These are phyloP conservation scores for Neospermospora avenae DNA, from an alignment of 2,329 filamentous ascomycete species.

Conservation along the genomic window DNA sequence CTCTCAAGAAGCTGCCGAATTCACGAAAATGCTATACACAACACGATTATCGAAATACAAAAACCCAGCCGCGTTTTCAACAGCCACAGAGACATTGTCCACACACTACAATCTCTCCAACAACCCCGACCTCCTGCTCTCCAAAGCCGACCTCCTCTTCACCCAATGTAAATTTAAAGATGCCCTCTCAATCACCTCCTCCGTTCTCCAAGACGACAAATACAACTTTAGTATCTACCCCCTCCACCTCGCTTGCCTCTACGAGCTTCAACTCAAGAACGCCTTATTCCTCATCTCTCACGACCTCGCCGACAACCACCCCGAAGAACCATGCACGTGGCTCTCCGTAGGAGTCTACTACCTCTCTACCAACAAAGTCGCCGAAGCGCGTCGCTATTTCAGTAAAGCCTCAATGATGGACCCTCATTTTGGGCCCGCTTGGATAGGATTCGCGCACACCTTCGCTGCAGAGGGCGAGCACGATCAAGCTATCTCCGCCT, in stretches of 20 bases:
- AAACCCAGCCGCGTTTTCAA: conserved; percentile 76
- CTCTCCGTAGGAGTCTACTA: conserved; percentile 96
- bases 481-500: conserved; percentile 96
- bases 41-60: conserved; percentile 94
- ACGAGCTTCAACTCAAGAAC: conserved; percentile 83
- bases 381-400: conserved; percentile 92
- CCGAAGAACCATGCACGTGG: conserved; percentile 88
- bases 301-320: conserved; percentile 86
- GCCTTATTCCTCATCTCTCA: conserved; percentile 88
- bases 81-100: conserved; percentile 84
- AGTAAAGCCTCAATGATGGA: conserved; percentile 98
- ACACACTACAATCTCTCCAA: conserved; percentile 85
- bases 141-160: conserved; percentile 86
- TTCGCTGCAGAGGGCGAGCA: conserved; percentile 97
- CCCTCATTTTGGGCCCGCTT: conserved; percentile 92
- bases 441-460: conserved; percentile 98
- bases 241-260: conserved; percentile 85
- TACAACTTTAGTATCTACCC: conserved; percentile 90
- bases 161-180: conserved; percentile 93
- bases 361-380: conserved; percentile 80
- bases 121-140: conserved; percentile 88
- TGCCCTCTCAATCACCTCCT: conserved; percentile 77
- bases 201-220: conserved; percentile 77
- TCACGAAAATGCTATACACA: conserved; percentile 94
- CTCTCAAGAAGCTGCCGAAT: conserved; percentile 85